Percentiles rank a stretch among this genome's conserved stretches.
phyloP scores from a whole-genome alignment of 1,284 basidiomycete species.

The Mycena sp. region DNA sequence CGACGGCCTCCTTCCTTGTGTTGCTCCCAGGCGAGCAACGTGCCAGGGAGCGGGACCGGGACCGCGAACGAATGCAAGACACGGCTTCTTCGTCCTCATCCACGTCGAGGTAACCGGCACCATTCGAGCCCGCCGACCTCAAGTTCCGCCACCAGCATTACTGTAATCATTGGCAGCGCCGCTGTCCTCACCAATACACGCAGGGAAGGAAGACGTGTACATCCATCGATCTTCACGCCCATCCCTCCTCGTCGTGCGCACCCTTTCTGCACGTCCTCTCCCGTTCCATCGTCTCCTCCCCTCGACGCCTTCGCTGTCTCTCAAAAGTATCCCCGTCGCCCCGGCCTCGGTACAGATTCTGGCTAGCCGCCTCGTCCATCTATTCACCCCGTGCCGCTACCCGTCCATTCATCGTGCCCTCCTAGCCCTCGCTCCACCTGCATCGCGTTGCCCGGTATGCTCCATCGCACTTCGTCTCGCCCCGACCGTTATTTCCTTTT shows the following conservation, averaged over 20 bases:
- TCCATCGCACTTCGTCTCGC: slow-evolving; percentile 3
- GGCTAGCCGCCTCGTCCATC: slow-evolving; percentile 12
- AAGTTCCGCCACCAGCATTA: no score
- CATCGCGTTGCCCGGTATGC: slow-evolving; percentile 3
- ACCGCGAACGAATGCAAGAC: neutral
- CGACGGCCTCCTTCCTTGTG: slow-evolving; percentile 2
- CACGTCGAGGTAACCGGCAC: no score
- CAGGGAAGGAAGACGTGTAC: neutral
- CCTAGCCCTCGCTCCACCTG: neutral
- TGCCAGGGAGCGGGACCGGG: neutral
- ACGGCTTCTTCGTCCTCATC: neutral
- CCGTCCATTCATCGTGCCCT: neutral
- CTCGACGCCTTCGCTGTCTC: neutral
- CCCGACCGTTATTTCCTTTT: neutral
- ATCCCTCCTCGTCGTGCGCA: neutral
- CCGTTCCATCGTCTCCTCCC: neutral
- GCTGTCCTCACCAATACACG: no score
- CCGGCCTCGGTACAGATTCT: no score
- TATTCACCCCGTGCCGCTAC: slow-evolving; percentile 1
- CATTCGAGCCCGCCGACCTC: no score
- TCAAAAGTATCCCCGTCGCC: no score
- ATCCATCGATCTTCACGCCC: neutral
- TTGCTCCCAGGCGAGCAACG: neutral
- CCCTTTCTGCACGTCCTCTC: slow-evolving; percentile 20
- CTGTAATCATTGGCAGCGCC: no score